phyloP scores from a whole-genome alignment of 1,284 basidiomycete species.

The Cryptococcus amylolentus region DNA sequence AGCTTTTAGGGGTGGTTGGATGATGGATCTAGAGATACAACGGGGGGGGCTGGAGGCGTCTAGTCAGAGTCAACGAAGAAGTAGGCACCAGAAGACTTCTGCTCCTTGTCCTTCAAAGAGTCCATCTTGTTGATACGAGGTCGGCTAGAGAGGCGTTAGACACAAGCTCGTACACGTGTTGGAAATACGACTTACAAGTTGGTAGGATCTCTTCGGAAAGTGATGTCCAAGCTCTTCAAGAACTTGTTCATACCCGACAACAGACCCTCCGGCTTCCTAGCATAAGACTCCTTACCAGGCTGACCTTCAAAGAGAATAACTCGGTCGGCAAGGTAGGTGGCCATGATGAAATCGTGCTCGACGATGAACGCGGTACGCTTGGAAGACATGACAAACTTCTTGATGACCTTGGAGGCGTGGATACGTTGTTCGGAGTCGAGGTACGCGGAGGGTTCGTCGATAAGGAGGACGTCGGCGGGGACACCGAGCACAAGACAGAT shows the following conservation, averaged over 20 bases:
- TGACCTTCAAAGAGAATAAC: slow-evolving; percentile 92
- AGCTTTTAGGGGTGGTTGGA: too few species aligned
- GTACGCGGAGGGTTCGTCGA: slow-evolving; percentile 65
- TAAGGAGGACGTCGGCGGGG: slow-evolving; percentile 67
- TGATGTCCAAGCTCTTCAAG: slow-evolving; percentile 86
- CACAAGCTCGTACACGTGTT: not conserved
- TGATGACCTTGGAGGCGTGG: slow-evolving; percentile 93
- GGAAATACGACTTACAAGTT: slow-evolving; percentile 59
- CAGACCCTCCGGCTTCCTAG: slow-evolving; percentile 62
- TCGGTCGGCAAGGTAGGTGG: slow-evolving; percentile 92
- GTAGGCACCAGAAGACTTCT: slow-evolving; percentile 58
- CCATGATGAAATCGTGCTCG: slow-evolving; percentile 86
- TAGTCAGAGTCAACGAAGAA: slow-evolving; percentile 46
- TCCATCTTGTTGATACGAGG: slow-evolving; percentile 91
- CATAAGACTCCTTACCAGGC: slow-evolving; percentile 76
- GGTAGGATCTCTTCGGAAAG: slow-evolving; percentile 92
- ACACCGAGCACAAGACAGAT: slow-evolving; percentile 81
- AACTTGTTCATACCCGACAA: slow-evolving; percentile 58
- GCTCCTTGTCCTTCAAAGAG: slow-evolving; percentile 90
- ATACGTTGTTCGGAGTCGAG: slow-evolving; percentile 98
- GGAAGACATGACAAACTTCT: slow-evolving; percentile 87
- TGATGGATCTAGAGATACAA: too few species aligned
- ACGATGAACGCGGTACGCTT: slow-evolving; percentile 97
- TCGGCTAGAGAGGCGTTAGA: slow-evolving; percentile 24
- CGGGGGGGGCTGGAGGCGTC: not conserved